A percentile compares a stretch with the other conserved stretches of the same genome.
Evolutionary conservation across 139 green algal genomes (phyloP).

Genomic region (Bryopsis sp.): DNA sequence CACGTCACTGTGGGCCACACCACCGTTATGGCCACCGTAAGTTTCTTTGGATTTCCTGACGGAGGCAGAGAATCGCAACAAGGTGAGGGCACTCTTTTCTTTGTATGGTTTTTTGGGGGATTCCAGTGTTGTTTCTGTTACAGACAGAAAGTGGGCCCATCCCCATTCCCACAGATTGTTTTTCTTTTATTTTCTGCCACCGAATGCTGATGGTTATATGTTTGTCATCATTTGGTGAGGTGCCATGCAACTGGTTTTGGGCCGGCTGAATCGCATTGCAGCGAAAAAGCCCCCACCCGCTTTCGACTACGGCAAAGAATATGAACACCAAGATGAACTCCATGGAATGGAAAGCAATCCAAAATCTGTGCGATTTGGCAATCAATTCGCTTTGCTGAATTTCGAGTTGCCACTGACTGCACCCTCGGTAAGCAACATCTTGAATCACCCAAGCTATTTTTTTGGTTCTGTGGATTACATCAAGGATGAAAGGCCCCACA

Average conservation of each 20-base stretch:
- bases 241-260: background rate
- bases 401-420: constrained; percentile 78
- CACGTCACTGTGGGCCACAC: constrained; percentile 73
- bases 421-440: constrained; percentile 30
- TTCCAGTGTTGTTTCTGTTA: background rate
- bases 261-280: background rate
- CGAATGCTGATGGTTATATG: background rate
- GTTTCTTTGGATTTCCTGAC: constrained; percentile 65
- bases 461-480: background rate
- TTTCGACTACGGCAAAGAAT: constrained; percentile 6
- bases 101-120: background rate
- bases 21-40: constrained; percentile 70
- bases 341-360: background rate
- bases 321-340: background rate
- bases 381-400: constrained; percentile 67
- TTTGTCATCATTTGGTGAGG: constrained; percentile 2
- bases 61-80: constrained; percentile 6
- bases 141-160: background rate
- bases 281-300: background rate
- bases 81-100: constrained; percentile 8
- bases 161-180: background rate
- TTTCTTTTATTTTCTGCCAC: background rate
- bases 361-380: constrained; percentile 39
- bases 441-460: background rate
- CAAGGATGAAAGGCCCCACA: background rate